These are phyloP conservation scores for Mycena venus DNA, from an alignment of 768 basidiomycete genomes.

Conservation along the genomic window DNA sequence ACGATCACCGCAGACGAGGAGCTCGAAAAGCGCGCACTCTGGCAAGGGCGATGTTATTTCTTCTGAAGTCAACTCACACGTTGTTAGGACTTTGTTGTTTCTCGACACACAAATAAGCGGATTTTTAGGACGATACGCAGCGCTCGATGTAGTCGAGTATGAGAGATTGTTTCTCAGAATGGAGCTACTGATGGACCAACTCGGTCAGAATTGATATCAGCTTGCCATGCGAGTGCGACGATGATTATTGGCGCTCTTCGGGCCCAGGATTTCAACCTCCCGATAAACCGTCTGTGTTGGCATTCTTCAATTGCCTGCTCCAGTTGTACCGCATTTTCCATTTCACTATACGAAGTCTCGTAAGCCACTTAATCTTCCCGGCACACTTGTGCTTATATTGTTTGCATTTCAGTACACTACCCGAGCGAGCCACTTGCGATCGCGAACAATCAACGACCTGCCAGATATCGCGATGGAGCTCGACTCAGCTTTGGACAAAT, in stretches of 20 bases:
- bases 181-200: background rate
- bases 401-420: background rate
- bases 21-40: slow-evolving; percentile 19
- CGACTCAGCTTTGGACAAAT: background rate
- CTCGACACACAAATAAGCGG: background rate
- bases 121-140: background rate
- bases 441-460: background rate
- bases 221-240: background rate
- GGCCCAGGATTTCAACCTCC: background rate
- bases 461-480: background rate
- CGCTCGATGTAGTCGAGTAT: background rate
- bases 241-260: background rate
- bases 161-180: background rate
- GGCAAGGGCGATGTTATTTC: background rate
- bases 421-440: background rate
- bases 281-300: background rate
- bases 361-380: background rate
- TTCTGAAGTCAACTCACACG: background rate
- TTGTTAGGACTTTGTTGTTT: background rate
- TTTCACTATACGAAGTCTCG: background rate
- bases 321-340: background rate
- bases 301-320: background rate
- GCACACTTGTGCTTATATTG: background rate
- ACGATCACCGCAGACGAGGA: background rate
- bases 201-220: background rate